Base-by-base conservation (phyloP, 2,329 filamentous ascomycete genomes). In the Aspergillus udagawae region DNA sequence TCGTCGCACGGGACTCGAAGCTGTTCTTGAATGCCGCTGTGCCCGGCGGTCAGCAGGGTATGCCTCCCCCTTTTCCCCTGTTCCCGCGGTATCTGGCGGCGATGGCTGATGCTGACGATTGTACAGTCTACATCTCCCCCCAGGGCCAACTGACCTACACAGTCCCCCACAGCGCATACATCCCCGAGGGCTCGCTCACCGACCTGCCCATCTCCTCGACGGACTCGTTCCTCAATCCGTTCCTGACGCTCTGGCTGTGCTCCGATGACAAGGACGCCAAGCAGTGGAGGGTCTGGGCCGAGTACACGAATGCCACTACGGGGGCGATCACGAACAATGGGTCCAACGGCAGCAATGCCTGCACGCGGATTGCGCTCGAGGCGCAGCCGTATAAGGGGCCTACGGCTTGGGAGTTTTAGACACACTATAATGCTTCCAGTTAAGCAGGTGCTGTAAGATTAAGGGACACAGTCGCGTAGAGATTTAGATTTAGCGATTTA, bases 21-120 rank as follows among this genome's bases (percentile, higher is more conserved):
- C n/a, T 54, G 41, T 52, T 52, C 49, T 32, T 58, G 21, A 58
- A 58, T 28, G 38, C 32, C 4, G 49, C 7, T n/a, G 52, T 58
- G 21, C 56, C 56, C 2, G 55, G 55, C 20, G 55, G 55, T 23
- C 55, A 54, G 49, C 52, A 58, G 52, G 52, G 48, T 58, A 28
- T 23, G 25, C 52, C 17, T 41, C 6, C 23, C 6, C 21, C 10
- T 52, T 42, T 17, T 5, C 21, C 20, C 17, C n/a, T 8, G 1
- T 28, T 28, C 29, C 29, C 10, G 4, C 10, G 4, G 9, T 32
- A 32, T 32, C 4, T 7, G 25, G 5, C 5, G 25, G 25, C 6
- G 5, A 23, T 23, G 23, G 23, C 4, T 25, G 23, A 3, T 25
- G 27, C 27, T 28, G 9, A 28, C 8, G 23, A 8, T 8, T 28